These are phyloP conservation scores for Tuber umbilicatum DNA, from an alignment of 495 filamentous ascomycete genomes.

Conservation along the genomic window DNA sequence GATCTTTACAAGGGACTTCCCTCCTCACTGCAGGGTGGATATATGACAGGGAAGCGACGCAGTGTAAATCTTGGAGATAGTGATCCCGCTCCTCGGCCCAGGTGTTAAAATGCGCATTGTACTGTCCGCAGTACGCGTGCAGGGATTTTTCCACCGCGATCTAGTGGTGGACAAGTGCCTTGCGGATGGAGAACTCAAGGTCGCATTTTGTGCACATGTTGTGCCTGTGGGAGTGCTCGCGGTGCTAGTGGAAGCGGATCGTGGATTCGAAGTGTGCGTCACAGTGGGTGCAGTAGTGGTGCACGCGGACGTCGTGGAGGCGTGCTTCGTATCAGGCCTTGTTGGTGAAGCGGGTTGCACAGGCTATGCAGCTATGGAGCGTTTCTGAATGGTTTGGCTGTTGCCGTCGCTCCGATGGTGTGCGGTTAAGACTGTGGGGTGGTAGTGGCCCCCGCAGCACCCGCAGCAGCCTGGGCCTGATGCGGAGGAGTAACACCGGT, in stretches of 20 bases:
- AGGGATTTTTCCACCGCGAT: no score
- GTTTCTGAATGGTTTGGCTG: no score
- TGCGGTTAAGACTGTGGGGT: slow-evolving; percentile 8
- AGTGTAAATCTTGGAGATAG: no score
- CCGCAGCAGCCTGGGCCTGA: slow-evolving; percentile 9
- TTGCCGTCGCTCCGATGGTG: slow-evolving; percentile 3
- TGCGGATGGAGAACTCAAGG: slow-evolving; percentile 19
- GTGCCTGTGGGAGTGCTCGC: no score
- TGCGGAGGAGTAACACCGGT: slow-evolving; percentile 18
- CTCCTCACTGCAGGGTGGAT: no score
- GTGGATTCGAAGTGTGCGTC: slow-evolving; percentile 26
- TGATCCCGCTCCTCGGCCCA: slow-evolving; percentile 11
- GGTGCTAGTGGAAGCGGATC: slow-evolving; percentile 7
- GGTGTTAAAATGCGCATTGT: slow-evolving; percentile 18
- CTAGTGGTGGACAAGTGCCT: slow-evolving; percentile 24
- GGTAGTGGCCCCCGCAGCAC: slow-evolving; percentile 19
- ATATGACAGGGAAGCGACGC: no score
- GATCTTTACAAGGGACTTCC: no score
- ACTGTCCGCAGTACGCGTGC: slow-evolving; percentile 24
- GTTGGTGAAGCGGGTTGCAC: no score
- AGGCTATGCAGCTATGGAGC: no score
- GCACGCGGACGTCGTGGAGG: slow-evolving; percentile 12
- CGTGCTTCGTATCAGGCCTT: no score
- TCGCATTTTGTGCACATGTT: no score
- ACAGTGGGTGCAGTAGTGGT: slow-evolving; percentile 25